A percentile compares a stretch with the other conserved stretches of the same genome.
These are phyloP conservation scores for Ascosphaera pollenicola DNA, from an alignment of 2,329 filamentous ascomycete genomes.

Conservation along the genomic window DNA sequence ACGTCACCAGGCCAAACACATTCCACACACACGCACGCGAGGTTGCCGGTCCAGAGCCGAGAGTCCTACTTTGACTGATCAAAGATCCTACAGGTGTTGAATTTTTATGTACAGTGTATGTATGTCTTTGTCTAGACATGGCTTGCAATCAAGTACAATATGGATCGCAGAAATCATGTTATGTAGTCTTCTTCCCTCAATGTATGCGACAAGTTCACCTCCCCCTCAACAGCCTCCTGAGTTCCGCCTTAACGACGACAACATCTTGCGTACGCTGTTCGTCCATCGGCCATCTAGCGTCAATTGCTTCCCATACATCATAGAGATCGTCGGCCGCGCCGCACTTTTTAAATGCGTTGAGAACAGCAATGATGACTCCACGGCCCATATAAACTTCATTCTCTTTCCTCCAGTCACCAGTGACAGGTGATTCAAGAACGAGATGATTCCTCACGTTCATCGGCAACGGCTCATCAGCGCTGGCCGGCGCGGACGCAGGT, in stretches of 20 bases:
- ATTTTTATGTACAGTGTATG: no score
- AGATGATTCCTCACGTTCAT: not conserved
- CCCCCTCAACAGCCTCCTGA: slow-evolving; percentile 12
- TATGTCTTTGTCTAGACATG: no score
- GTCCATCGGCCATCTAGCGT: slow-evolving; percentile 18
- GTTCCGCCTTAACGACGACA: slow-evolving; percentile 15
- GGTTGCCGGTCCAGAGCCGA: no score
- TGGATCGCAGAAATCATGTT: not conserved
- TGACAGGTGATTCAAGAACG: slow-evolving; percentile 1
- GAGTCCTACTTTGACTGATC: no score
- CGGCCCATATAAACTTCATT: slow-evolving; percentile 21
- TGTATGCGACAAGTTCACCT: no score
- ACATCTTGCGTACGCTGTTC: slow-evolving; percentile 16
- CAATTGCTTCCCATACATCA: slow-evolving; percentile 18
- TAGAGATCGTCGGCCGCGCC: slow-evolving; percentile 15
- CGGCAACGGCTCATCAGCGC: not conserved
- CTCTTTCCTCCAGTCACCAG: slow-evolving; percentile 13
- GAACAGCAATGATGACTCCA: slow-evolving; percentile 16
- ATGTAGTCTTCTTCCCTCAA: not conserved
- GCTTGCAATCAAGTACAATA: not conserved
- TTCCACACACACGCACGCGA: no score
- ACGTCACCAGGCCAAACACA: no score
- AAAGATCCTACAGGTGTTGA: no score
- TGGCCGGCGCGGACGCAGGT: not conserved
- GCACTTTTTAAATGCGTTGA: slow-evolving; percentile 19